These are phyloP conservation scores for Pythium biforme DNA, from an alignment of 352 stramenopile genomes.

Conservation along the genomic window DNA sequence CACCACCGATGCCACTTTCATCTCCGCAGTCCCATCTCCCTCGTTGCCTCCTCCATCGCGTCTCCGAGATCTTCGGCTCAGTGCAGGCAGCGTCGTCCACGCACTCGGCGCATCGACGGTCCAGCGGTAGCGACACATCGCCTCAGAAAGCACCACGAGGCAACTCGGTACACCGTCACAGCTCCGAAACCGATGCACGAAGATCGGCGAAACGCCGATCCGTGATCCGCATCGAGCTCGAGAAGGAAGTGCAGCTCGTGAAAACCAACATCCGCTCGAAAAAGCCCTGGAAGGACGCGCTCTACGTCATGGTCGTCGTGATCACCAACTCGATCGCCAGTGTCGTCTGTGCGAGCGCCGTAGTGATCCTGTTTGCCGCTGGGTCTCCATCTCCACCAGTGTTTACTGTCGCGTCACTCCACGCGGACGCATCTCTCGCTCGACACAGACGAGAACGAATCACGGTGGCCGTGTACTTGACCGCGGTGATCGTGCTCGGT, in stretches of 20 bases:
- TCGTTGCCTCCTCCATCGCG: not conserved
- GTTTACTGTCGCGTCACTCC: not conserved
- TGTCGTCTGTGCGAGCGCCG: not conserved
- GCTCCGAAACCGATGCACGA: not conserved
- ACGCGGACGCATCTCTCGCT: not conserved
- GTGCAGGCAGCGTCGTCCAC: not conserved
- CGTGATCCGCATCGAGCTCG: conserved; percentile 24
- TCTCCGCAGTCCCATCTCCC: not conserved
- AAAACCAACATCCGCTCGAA: conserved; percentile 27
- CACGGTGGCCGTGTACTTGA: not conserved
- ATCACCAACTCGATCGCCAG: conserved; percentile 15
- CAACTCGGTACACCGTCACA: not conserved
- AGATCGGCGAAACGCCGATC: not conserved
- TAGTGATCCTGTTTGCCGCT: not conserved
- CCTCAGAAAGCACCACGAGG: not conserved
- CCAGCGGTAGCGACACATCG: not conserved
- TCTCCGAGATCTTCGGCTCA: conserved; percentile 1
- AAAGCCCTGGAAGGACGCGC: conserved; percentile 28
- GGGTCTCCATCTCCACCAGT: not conserved
- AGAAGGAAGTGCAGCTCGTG: conserved; percentile 31
- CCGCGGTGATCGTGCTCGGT: not conserved
- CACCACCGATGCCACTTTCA: no score
- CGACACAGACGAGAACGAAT: not conserved
- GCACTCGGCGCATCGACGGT: not conserved
- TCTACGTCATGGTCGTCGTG: conserved; percentile 30